Percentiles rank a stretch among this genome's conserved stretches.
phyloP scores from a whole-genome alignment of 2,329 filamentous ascomycete species.

The Pseudogymnoascus sp. region DNA sequence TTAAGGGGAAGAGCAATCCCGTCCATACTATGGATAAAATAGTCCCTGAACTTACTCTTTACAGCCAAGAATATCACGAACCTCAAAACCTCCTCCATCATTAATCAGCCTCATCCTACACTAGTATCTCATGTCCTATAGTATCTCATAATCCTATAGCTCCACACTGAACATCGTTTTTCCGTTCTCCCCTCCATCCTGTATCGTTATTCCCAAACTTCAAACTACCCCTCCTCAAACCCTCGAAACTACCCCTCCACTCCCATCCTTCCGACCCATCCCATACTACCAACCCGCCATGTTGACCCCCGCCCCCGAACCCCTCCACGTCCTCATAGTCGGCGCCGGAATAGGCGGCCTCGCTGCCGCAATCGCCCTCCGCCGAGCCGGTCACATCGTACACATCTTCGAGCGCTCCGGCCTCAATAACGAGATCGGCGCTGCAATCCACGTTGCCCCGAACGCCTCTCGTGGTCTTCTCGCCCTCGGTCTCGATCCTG shows the following conservation, averaged over 20 bases:
- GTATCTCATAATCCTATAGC: not conserved
- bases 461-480: constrained; percentile 32
- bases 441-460: constrained; percentile 35
- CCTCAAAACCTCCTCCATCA: not conserved
- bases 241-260: not conserved
- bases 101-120: not conserved
- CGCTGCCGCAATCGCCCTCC: constrained; percentile 27
- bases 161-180: not conserved
- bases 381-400: constrained; percentile 23
- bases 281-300: constrained; percentile 2
- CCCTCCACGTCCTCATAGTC: constrained; percentile 22
- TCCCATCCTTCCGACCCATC: not conserved
- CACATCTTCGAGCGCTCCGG: constrained; percentile 26
- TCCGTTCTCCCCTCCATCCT: not conserved
- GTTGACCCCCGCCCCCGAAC: constrained; percentile 10
- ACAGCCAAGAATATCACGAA: not conserved
- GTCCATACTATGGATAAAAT: not conserved
- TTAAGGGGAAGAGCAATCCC: not conserved
- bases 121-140: not conserved
- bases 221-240: not conserved
- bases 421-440: constrained; percentile 35
- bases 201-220: not conserved
- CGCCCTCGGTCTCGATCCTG: constrained; percentile 31
- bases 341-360: constrained; percentile 31
- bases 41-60: not conserved